Evolutionary conservation across 495 filamentous ascomycete genomes (phyloP).

Genomic region (Penicillium cinerascens): DNA sequence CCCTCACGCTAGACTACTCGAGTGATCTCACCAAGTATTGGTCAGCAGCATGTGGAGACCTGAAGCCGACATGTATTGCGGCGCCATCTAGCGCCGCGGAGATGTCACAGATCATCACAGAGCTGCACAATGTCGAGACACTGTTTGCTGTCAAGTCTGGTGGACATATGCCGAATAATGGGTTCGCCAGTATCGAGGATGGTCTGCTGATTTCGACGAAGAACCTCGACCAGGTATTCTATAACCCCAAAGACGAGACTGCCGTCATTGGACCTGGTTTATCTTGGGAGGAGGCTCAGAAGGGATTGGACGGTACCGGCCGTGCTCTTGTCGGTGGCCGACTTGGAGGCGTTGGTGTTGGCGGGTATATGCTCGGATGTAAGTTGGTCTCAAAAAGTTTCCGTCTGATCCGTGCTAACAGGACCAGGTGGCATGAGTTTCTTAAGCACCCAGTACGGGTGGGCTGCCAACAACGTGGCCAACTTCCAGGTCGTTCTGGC

Average conservation of each 20-base stretch:
- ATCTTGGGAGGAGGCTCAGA: slow-evolving; percentile 37
- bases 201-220: slow-evolving; percentile 40
- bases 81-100: slow-evolving; percentile 35
- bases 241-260: slow-evolving; percentile 33
- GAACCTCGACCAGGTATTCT: slow-evolving; percentile 34
- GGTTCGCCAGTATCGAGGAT: slow-evolving; percentile 41
- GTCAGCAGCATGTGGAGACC: slow-evolving; percentile 39
- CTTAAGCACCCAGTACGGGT: slow-evolving; percentile 55
- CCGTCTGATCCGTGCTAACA: background rate
- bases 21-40: slow-evolving; percentile 34
- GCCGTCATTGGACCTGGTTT: slow-evolving; percentile 40
- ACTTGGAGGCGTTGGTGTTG: slow-evolving; percentile 37
- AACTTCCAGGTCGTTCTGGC: slow-evolving; percentile 56
- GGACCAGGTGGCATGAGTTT: slow-evolving; percentile 43
- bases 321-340: slow-evolving; percentile 39
- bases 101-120: slow-evolving; percentile 35
- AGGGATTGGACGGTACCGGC: slow-evolving; percentile 30
- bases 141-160: slow-evolving; percentile 42
- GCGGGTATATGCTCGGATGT: slow-evolving; percentile 45
- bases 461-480: slow-evolving; percentile 51
- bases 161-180: slow-evolving; percentile 45
- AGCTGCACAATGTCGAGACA: slow-evolving; percentile 35
- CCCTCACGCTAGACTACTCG: slow-evolving; percentile 25
- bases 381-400: slow-evolving; percentile 6
- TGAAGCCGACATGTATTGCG: slow-evolving; percentile 40